Conservation (phyloP, 192 early-diverging fungal genomes). For the Gigaspora rosea region DNA sequence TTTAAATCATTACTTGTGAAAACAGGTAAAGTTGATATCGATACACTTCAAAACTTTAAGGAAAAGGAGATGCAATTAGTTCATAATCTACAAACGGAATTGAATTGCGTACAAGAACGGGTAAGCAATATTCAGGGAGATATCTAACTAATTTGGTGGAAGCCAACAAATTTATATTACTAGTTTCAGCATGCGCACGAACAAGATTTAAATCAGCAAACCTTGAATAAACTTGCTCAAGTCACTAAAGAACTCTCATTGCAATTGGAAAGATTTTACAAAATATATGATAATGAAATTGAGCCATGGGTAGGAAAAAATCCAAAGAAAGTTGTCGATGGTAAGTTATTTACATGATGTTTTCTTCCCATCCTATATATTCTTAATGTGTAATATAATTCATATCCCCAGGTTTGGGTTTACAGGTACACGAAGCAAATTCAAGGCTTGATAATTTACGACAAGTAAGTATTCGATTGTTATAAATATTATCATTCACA, state of each 20-base stretch:
- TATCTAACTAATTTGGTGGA: not conserved
- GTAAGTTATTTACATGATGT: not conserved
- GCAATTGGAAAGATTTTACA: not conserved
- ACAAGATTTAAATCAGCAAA: not conserved
- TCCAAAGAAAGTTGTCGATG: not conserved
- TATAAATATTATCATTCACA: not conserved
- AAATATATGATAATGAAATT: conserved; percentile 15
- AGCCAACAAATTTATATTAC: not conserved
- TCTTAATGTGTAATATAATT: no score
- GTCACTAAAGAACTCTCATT: not conserved
- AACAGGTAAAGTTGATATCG: conserved; percentile 7
- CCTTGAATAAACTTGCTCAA: not conserved
- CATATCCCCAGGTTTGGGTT: no score
- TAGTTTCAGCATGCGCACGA: not conserved
- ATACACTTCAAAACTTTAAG: not conserved
- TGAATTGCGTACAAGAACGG: not conserved
- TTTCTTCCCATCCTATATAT: not conserved
- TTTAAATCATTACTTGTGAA: not conserved
- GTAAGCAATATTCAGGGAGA: not conserved
- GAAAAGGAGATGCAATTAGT: conserved; percentile 1
- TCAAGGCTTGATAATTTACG: no score
- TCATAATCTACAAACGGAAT: not conserved
- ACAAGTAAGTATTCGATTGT: not conserved
- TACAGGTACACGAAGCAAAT: no score
- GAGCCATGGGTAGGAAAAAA: conserved; percentile 2